phyloP scores from a whole-genome alignment of 306 rosid genomes.

The Begonia fuchsioides region DNA sequence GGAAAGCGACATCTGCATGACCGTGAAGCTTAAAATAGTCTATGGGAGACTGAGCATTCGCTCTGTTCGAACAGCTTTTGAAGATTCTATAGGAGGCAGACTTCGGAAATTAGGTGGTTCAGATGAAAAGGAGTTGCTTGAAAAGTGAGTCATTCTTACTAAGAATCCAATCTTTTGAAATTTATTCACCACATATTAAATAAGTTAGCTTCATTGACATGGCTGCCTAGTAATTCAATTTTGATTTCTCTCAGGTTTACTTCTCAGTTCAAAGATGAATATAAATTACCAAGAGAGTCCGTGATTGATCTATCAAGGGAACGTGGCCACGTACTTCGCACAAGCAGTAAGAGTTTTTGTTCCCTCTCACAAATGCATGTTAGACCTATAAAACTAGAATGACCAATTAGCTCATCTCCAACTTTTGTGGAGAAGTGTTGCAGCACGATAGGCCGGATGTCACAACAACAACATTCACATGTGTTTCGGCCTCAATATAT shows the following conservation, averaged over 20 bases:
- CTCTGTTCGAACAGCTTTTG: constrained; percentile 75
- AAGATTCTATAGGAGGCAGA: constrained; percentile 74
- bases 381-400: neutral
- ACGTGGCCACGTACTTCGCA: constrained; percentile 57
- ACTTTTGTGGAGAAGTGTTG: no score
- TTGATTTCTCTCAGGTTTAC: constrained; percentile 57
- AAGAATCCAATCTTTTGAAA: no score
- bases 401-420: neutral
- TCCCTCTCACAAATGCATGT: no score
- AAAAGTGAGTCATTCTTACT: constrained; percentile 34
- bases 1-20: constrained; percentile 64
- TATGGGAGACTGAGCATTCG: constrained; percentile 72
- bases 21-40: constrained; percentile 78
- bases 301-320: constrained; percentile 64
- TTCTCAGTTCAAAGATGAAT: constrained; percentile 83
- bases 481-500: no score
- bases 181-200: no score
- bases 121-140: constrained; percentile 56
- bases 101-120: constrained; percentile 63
- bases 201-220: no score
- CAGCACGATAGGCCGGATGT: no score
- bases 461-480: no score
- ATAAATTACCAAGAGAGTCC: constrained; percentile 77
- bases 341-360: constrained; percentile 50
- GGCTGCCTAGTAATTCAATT: neutral